phyloP scores from a whole-genome alignment of 495 filamentous ascomycete genomes.

The Neurospora africana region DNA sequence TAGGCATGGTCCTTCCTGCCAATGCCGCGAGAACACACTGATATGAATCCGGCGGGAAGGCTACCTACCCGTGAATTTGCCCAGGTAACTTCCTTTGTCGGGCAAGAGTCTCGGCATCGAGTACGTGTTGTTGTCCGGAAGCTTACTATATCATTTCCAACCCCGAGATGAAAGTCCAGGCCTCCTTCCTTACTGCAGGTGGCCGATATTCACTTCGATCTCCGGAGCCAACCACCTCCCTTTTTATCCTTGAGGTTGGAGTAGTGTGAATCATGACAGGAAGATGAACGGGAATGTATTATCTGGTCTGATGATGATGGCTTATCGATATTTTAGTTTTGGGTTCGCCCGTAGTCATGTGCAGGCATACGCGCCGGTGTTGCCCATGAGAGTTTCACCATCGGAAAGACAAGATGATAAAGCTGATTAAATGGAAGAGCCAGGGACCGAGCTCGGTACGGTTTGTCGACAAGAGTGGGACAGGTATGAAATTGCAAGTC shows the following conservation, averaged over 20 bases:
- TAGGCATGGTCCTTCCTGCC: neutral
- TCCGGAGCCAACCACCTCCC: neutral
- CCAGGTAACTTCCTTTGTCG: neutral
- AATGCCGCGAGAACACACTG: neutral
- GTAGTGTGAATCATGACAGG: neutral
- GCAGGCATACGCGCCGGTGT: neutral
- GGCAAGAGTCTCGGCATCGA: neutral
- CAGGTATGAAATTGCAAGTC: no score
- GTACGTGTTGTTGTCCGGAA: neutral
- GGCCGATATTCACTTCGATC: neutral
- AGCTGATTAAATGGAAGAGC: neutral
- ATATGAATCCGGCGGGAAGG: neutral
- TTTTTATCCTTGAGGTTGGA: neutral
- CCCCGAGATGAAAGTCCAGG: neutral
- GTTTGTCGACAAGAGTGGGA: neutral
- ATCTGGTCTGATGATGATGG: neutral
- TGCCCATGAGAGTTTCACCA: neutral
- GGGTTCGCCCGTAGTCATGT: neutral
- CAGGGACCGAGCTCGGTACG: neutral
- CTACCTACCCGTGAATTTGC: neutral
- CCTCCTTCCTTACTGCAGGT: neutral
- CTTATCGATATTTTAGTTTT: neutral
- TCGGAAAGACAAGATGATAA: neutral
- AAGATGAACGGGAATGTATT: neutral
- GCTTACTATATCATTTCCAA: neutral